Conservation (phyloP, 116 monocot species). For the Posidonia oceanica region DNA sequence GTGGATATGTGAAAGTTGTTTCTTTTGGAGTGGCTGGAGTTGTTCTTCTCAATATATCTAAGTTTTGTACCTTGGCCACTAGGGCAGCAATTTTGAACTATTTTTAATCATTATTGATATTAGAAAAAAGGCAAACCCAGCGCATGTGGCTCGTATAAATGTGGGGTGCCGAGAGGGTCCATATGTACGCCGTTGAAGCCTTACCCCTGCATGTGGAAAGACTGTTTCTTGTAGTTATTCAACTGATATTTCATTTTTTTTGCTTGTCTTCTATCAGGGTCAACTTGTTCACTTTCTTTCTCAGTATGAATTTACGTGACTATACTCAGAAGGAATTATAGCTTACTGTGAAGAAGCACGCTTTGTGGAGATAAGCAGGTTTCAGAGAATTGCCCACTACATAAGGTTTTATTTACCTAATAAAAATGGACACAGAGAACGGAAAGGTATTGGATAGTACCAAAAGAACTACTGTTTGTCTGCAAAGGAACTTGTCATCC, state of each 20-base stretch:
- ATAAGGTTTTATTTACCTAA: slow-evolving; percentile 13
- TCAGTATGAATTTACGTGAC: slow-evolving; percentile 4
- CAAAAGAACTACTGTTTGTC: slow-evolving; percentile 2
- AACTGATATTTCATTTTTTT: neutral
- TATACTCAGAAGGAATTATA: neutral
- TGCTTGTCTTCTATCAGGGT: neutral
- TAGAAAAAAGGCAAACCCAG: too few relatives aligned
- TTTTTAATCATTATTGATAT: too few relatives aligned
- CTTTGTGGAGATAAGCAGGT: neutral
- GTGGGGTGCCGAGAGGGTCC: too few relatives aligned
- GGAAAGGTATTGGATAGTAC: slow-evolving; percentile 54
- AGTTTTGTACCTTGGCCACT: too few relatives aligned
- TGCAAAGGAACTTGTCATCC: slow-evolving; percentile 32
- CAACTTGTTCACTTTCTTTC: neutral
- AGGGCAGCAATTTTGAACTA: too few relatives aligned
- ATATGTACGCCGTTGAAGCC: too few relatives aligned
- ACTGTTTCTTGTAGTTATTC: neutral
- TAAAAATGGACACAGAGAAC: slow-evolving; percentile 56
- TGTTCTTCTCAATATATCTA: too few relatives aligned
- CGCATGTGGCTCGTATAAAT: too few relatives aligned
- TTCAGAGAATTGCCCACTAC: neutral
- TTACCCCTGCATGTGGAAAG: too few relatives aligned
- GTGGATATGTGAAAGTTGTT: too few relatives aligned
- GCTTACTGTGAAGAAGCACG: neutral
- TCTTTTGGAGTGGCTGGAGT: too few relatives aligned